Conservation (phyloP, 176 grass and related monocot species). For the Aechmea fasciata region DNA sequence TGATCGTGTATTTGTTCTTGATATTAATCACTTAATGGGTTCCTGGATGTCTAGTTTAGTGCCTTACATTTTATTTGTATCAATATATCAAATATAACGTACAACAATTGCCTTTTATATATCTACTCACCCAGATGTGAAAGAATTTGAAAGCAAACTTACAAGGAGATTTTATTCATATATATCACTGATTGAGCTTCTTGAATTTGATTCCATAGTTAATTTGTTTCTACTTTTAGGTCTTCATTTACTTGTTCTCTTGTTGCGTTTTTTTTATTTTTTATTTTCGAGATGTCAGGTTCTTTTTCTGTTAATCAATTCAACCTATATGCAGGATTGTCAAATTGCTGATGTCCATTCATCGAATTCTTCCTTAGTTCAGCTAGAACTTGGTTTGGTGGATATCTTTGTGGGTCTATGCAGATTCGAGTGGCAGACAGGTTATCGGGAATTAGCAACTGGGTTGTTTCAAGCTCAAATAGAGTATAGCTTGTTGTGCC, state of each 20-base stretch:
- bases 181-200: too few relatives aligned
- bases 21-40: too few relatives aligned
- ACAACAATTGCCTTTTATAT: too few relatives aligned
- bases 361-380: slow-evolving; percentile 41
- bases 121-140: too few relatives aligned
- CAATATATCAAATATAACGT: too few relatives aligned
- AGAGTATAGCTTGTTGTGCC: slow-evolving; percentile 77
- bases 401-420: slow-evolving; percentile 91
- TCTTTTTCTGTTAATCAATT: slow-evolving; percentile 9
- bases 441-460: slow-evolving; percentile 83
- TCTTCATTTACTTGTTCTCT: background rate
- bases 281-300: background rate
- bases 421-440: slow-evolving; percentile 88
- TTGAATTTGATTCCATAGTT: too few relatives aligned
- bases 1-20: too few relatives aligned
- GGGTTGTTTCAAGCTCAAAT: slow-evolving; percentile 89
- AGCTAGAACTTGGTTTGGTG: slow-evolving; percentile 75
- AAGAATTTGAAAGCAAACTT: too few relatives aligned
- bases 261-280: background rate
- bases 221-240: background rate
- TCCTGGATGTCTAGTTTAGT: too few relatives aligned
- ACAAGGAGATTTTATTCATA: too few relatives aligned
- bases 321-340: slow-evolving; percentile 37
- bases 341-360: slow-evolving; percentile 29
- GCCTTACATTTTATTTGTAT: too few relatives aligned